Percentiles rank a stretch among this genome's conserved stretches.
Evolutionary conservation across 805 yeast genomes (phyloP).

Genomic region (Starmerella floricola): DNA sequence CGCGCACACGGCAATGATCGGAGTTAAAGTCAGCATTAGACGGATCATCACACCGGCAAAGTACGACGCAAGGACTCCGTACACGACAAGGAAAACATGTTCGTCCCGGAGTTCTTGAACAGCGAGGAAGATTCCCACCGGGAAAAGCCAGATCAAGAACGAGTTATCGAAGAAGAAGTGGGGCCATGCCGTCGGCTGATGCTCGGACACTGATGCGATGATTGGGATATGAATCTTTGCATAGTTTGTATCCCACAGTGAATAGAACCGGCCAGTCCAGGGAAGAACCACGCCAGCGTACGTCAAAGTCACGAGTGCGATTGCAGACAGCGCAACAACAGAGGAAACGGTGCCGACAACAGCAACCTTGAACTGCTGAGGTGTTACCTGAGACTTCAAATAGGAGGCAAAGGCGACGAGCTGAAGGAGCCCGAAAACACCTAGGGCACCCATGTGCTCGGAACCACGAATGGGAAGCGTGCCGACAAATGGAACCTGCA

Average conservation of each 20-base stretch:
- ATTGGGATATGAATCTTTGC: slow-evolving; percentile 98
- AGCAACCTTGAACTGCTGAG: slow-evolving; percentile 50
- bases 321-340: slow-evolving; percentile 50
- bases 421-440: slow-evolving; percentile 91
- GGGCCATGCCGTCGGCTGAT: slow-evolving; percentile 99
- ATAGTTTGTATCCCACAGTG: slow-evolving; percentile 94
- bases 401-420: slow-evolving; percentile 77
- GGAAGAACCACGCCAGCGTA: slow-evolving; percentile 92
- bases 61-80: slow-evolving; percentile 86
- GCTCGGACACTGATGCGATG: slow-evolving; percentile 97
- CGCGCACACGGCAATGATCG: slow-evolving; percentile 85
- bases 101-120: slow-evolving; percentile 84
- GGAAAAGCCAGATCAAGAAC: slow-evolving; percentile 93
- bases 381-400: slow-evolving; percentile 58
- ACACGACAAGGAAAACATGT: slow-evolving; percentile 83
- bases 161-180: slow-evolving; percentile 90
- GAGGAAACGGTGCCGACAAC: slow-evolving; percentile 42
- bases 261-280: slow-evolving; percentile 98
- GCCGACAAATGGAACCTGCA: slow-evolving; percentile 99
- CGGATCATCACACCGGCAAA: slow-evolving; percentile 99
- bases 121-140: slow-evolving; percentile 86
- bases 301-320: slow-evolving; percentile 67
- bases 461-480: slow-evolving; percentile 92
- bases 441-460: slow-evolving; percentile 97
- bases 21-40: slow-evolving; percentile 91